Conservation (phyloP, 225 moss, liverwort and hornwort species). For the Antitrichia curtipendula region DNA sequence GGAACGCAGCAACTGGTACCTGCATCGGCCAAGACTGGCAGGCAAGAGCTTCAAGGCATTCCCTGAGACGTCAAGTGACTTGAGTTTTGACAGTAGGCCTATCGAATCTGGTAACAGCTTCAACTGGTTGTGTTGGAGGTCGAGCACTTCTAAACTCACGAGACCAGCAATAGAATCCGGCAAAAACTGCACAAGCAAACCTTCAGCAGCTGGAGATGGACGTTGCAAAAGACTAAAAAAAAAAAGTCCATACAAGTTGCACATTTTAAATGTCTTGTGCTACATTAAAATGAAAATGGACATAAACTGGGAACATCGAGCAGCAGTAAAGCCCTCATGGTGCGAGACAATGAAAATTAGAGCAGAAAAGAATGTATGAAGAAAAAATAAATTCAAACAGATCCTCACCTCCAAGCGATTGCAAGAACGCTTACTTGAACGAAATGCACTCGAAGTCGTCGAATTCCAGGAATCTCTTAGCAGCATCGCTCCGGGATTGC, state of each 20-base stretch:
- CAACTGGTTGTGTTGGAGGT: conserved; percentile 46
- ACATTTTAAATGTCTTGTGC: not conserved
- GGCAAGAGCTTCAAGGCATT: conserved; percentile 38
- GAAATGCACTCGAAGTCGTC: too few relatives aligned
- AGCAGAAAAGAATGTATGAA: not conserved
- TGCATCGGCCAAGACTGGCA: too few relatives aligned
- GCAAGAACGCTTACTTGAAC: too few relatives aligned
- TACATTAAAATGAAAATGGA: not conserved
- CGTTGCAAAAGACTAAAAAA: not conserved
- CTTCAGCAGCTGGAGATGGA: not conserved
- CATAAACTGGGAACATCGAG: not conserved
- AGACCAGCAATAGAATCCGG: conserved; percentile 50
- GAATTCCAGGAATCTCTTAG: too few relatives aligned
- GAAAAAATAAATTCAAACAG: not conserved
- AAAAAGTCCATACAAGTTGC: not conserved
- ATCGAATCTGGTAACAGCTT: conserved; percentile 53
- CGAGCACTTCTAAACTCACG: conserved; percentile 25
- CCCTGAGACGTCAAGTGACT: conserved; percentile 40
- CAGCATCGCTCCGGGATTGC: too few relatives aligned
- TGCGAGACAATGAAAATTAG: not conserved
- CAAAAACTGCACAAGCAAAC: conserved; percentile 14
- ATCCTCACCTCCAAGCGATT: conserved; percentile 45
- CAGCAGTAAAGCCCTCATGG: not conserved
- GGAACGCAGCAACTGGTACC: too few relatives aligned
- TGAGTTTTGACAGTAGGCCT: conserved; percentile 44